Conservation (phyloP, 2,329 filamentous ascomycete genomes). For the Pseudonectria buxi region DNA sequence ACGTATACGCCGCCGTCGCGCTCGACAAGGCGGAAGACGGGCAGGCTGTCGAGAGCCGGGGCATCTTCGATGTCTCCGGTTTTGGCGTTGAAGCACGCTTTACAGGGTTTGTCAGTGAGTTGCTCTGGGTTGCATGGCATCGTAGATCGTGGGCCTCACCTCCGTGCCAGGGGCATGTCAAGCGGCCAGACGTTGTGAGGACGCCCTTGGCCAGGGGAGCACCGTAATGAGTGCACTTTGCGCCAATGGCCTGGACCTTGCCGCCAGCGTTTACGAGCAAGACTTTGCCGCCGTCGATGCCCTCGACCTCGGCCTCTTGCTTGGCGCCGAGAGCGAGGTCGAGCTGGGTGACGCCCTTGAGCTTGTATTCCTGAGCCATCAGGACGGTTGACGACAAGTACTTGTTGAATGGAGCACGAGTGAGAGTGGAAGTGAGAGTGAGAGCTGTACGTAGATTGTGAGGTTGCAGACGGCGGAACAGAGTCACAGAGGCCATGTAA, state of each 20-base stretch:
- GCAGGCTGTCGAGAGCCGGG: conserved; percentile 79
- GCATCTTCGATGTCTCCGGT: conserved; percentile 95
- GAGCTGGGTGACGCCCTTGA: conserved; percentile 71
- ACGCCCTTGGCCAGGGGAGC: conserved; percentile 84
- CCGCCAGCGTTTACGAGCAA: conserved; percentile 74
- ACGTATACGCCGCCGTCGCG: conserved; percentile 81
- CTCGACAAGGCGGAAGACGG: conserved; percentile 73
- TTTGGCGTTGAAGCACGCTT: conserved; percentile 85
- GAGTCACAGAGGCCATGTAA: no score
- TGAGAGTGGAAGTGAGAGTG: background rate
- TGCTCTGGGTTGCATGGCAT: no score
- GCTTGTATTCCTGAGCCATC: conserved; percentile 56
- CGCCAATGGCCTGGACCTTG: conserved; percentile 69
- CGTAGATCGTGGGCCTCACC: conserved; percentile 48
- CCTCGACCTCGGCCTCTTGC: conserved; percentile 84
- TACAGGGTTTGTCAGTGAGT: conserved; percentile 1
- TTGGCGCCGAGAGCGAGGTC: conserved; percentile 75
- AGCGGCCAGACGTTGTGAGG: conserved; percentile 68
- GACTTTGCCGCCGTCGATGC: conserved; percentile 78
- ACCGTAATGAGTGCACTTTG: conserved; percentile 88
- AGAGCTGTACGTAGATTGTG: background rate
- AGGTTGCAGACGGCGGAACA: no score
- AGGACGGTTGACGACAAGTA: conserved; percentile 24
- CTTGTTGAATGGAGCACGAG: conserved; percentile 4
- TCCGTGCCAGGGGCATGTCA: conserved; percentile 96